Conservation (phyloP, 202 grass and related monocot species). For the Tripidium arundinaceum region DNA sequence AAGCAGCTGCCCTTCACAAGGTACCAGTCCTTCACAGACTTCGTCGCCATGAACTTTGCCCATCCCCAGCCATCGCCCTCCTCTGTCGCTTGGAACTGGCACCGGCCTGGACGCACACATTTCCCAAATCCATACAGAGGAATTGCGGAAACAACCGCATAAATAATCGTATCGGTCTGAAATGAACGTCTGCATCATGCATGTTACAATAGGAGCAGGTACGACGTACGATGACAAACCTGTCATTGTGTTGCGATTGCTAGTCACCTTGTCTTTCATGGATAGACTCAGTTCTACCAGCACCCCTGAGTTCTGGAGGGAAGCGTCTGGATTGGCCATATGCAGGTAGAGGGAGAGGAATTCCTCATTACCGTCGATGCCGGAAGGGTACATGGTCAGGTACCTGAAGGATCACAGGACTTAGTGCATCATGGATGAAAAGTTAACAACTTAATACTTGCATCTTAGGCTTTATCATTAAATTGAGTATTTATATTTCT, state of each 20-base stretch:
- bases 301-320: neutral
- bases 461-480: neutral
- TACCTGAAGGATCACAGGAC: conserved; percentile 5
- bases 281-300: conserved; percentile 1
- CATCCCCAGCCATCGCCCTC: conserved; percentile 20
- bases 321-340: neutral
- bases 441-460: neutral
- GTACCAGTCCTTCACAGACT: conserved; percentile 10
- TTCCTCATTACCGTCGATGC: neutral
- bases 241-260: neutral
- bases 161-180: neutral
- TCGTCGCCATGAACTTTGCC: conserved; percentile 2
- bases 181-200: neutral
- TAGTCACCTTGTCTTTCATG: conserved; percentile 3
- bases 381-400: conserved; percentile 13
- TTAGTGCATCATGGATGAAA: neutral
- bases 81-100: neutral
- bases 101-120: neutral
- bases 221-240: neutral
- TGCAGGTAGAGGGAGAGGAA: conserved; percentile 30
- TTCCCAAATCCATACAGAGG: neutral
- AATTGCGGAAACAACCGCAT: no score
- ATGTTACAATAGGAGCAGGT: neutral
- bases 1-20: conserved; percentile 24
- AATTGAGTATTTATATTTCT: neutral